A percentile compares a stretch with the other conserved stretches of the same genome.
Evolutionary conservation across 2,329 filamentous ascomycete species (phyloP).

Genomic region (Arthrinium phaeospermum): DNA sequence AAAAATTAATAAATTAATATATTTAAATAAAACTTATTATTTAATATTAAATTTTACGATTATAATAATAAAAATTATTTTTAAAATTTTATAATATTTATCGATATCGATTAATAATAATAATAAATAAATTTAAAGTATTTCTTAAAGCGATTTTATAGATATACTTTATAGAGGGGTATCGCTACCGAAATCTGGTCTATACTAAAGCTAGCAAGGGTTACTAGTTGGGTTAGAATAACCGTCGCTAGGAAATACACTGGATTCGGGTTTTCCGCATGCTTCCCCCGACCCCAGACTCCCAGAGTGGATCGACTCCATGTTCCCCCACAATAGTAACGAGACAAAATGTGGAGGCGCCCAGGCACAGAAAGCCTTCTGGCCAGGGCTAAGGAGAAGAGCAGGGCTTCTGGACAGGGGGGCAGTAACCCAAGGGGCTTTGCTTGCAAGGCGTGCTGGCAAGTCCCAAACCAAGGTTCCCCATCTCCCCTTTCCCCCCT

Average conservation of each 20-base stretch:
- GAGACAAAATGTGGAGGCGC: conserved; percentile 15
- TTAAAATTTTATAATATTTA: too few relatives aligned
- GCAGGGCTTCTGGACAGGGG: not conserved
- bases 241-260: too few relatives aligned
- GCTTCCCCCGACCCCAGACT: conserved; percentile 11
- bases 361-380: not conserved
- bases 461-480: not conserved
- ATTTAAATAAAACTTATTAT: too few relatives aligned
- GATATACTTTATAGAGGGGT: too few relatives aligned
- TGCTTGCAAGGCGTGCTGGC: conserved; percentile 3
- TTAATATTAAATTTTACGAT: too few relatives aligned
- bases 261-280: conserved; percentile 1
- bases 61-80: too few relatives aligned
- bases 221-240: not conserved
- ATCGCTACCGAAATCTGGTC: too few relatives aligned
- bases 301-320: not conserved
- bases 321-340: conserved; percentile 8
- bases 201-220: too few relatives aligned
- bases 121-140: too few relatives aligned
- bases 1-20: too few relatives aligned
- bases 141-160: too few relatives aligned
- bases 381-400: not conserved
- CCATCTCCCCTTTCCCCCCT: not conserved
- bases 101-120: too few relatives aligned
- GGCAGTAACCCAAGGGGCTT: not conserved